Conservation (phyloP, 2,329 filamentous ascomycete genomes). For the Gnomoniopsis smithogilvyi region DNA sequence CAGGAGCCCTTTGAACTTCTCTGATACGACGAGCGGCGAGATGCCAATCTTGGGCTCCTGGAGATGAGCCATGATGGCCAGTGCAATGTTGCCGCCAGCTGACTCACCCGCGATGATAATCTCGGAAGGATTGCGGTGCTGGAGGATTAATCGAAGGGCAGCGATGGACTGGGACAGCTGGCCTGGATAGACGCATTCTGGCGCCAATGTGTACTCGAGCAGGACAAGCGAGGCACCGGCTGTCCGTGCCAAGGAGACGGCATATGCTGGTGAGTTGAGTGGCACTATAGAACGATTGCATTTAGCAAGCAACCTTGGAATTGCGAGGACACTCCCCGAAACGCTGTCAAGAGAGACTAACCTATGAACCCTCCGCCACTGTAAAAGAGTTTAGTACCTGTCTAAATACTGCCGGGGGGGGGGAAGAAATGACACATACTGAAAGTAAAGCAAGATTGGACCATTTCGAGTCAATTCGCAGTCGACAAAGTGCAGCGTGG, state of each 20-base stretch:
- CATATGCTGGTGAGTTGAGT: constrained; percentile 7
- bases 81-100: constrained; percentile 22
- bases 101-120: constrained; percentile 23
- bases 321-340: not conserved
- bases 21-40: constrained; percentile 11
- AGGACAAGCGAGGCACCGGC: constrained; percentile 18
- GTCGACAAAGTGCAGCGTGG: constrained; percentile 15
- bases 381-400: not conserved
- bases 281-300: too few relatives aligned
- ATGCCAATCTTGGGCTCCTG: constrained; percentile 19
- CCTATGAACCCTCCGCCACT: not conserved
- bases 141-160: constrained; percentile 20
- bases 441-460: constrained; percentile 19
- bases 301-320: constrained; percentile 11
- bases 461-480: constrained; percentile 9
- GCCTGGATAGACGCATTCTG: constrained; percentile 21
- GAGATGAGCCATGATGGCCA: constrained; percentile 21
- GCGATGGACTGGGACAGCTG: constrained; percentile 22
- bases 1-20: constrained; percentile 17
- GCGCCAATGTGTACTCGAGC: constrained; percentile 23
- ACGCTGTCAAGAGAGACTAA: too few relatives aligned
- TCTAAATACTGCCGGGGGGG: not conserved
- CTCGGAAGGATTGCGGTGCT: constrained; percentile 11
- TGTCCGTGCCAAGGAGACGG: constrained; percentile 7
- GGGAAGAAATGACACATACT: constrained; percentile 2